Conservation (phyloP, 2,329 filamentous ascomycete genomes). For the Ambrosiella cleistominuta region DNA sequence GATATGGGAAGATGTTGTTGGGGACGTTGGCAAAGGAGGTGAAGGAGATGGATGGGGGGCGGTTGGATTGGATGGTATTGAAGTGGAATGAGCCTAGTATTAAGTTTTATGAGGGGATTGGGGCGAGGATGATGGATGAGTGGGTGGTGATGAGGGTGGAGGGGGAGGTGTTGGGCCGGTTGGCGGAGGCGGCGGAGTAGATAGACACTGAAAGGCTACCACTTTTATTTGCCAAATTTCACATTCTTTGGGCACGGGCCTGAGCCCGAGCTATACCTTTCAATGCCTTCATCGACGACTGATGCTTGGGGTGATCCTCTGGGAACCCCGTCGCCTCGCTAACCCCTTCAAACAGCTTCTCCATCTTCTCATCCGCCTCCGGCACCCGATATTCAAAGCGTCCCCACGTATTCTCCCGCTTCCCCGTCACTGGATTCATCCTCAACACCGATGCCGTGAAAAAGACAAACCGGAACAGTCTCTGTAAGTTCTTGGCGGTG, state of each 20-base stretch:
- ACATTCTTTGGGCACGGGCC: too few species aligned
- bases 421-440: background rate
- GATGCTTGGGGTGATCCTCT: slow-evolving; percentile 4
- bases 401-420: slow-evolving; percentile 8
- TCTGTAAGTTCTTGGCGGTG: slow-evolving; percentile 9
- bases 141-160: slow-evolving; percentile 66
- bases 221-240: too few species aligned
- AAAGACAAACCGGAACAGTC: slow-evolving; percentile 11
- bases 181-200: slow-evolving; percentile 28
- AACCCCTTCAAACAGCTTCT: slow-evolving; percentile 4
- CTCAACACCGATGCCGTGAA: slow-evolving; percentile 10
- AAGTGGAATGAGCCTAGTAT: slow-evolving; percentile 90
- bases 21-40: slow-evolving; percentile 65
- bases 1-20: slow-evolving; percentile 64
- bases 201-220: background rate
- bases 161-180: slow-evolving; percentile 41
- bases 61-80: slow-evolving; percentile 79
- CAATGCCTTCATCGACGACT: background rate
- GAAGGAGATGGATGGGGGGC: slow-evolving; percentile 48
- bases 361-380: background rate
- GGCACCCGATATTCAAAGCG: slow-evolving; percentile 2
- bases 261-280: background rate
- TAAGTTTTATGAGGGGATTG: slow-evolving; percentile 62
- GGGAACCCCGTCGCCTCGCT: slow-evolving; percentile 5
- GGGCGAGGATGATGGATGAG: slow-evolving; percentile 47